Conservation (phyloP, 2,329 filamentous ascomycete genomes). For the Fusarium irregulare region DNA sequence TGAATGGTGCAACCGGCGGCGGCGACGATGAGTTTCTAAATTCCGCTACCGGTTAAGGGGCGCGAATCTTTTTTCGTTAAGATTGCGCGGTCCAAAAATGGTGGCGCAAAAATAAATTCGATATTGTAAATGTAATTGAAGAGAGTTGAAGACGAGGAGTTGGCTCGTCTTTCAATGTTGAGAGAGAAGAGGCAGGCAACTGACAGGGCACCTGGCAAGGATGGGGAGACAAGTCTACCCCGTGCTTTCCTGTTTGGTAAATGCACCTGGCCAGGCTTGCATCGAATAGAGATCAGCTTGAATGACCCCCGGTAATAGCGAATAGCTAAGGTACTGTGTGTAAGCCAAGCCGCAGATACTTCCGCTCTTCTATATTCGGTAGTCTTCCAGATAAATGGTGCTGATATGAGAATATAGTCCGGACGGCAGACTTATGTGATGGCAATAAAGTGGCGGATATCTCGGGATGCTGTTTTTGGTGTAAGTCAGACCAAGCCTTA, state of each 20-base stretch:
- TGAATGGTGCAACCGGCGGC: conserved; percentile 32
- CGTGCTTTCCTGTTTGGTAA: conserved; percentile 28
- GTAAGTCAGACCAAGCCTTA: conserved; percentile 22
- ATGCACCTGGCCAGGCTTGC: conserved; percentile 27
- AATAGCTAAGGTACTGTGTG: not conserved
- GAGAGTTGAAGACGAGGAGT: conserved; percentile 10
- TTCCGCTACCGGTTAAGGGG: conserved; percentile 12
- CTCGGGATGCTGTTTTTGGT: conserved; percentile 29
- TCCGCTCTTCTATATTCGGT: conserved; percentile 25
- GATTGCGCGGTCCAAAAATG: conserved; percentile 7
- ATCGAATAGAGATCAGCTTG: conserved; percentile 39
- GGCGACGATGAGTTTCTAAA: conserved; percentile 14
- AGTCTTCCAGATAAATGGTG: conserved; percentile 16
- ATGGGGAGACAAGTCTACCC: conserved; percentile 9
- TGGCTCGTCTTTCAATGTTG: conserved; percentile 6
- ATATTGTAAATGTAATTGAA: not conserved
- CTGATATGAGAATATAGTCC: conserved; percentile 32
- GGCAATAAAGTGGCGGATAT: conserved; percentile 10
- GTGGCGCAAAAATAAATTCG: conserved; percentile 8
- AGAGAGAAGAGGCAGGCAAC: conserved; percentile 22
- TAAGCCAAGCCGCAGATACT: conserved; percentile 6
- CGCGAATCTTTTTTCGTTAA: not conserved
- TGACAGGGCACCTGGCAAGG: not conserved
- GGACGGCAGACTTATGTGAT: not conserved
- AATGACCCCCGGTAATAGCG: conserved; percentile 10